Evolutionary conservation across 495 filamentous ascomycete genomes (phyloP).

Genomic region (Aspergillus bridgeri): DNA sequence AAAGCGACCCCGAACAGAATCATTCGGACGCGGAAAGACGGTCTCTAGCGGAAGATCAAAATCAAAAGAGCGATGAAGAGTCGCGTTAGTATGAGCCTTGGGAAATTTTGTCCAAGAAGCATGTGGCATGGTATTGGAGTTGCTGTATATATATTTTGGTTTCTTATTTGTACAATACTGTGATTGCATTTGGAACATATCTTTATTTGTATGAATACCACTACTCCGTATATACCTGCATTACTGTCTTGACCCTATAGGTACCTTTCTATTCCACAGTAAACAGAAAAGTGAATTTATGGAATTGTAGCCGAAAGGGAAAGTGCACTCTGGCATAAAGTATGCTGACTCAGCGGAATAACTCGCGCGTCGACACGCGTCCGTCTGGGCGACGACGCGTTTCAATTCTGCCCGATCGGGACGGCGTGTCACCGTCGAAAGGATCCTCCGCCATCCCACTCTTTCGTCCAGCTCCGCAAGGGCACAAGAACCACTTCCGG

Average conservation of each 20-base stretch:
- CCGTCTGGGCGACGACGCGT: slow-evolving; percentile 23
- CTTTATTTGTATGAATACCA: background rate
- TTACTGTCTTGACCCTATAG: background rate
- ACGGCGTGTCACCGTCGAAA: slow-evolving; percentile 22
- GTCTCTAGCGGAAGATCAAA: background rate
- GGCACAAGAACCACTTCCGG: background rate
- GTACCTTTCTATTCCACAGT: too few relatives aligned
- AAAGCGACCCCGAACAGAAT: background rate
- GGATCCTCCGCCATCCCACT: slow-evolving; percentile 25
- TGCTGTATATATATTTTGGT: background rate
- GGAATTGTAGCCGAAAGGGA: background rate
- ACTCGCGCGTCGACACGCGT: background rate
- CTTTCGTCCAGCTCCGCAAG: slow-evolving; percentile 10
- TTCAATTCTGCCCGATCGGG: slow-evolving; percentile 41
- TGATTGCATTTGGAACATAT: background rate
- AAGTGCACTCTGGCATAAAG: background rate
- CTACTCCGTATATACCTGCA: background rate
- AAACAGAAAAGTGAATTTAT: too few relatives aligned
- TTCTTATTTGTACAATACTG: background rate
- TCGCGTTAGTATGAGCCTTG: background rate
- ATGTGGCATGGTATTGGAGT: background rate
- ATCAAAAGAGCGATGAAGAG: background rate
- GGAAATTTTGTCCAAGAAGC: background rate
- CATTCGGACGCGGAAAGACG: background rate
- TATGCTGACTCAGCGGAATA: background rate